Evolutionary conservation across 331 rosid genomes (phyloP).

Genomic region (Cucumis variabilis): DNA sequence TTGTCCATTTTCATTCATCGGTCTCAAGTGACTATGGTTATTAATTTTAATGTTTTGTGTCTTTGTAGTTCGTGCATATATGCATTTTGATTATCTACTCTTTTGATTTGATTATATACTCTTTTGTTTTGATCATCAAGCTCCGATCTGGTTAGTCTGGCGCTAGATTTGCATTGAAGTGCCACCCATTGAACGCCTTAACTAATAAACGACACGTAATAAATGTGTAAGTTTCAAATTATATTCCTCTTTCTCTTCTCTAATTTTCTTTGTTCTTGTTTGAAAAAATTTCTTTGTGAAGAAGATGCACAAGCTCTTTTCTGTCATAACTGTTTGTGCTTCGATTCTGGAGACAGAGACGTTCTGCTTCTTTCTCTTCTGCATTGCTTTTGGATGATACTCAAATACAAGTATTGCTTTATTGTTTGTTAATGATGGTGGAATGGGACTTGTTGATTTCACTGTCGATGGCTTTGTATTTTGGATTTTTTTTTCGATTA

Average conservation of each 20-base stretch:
- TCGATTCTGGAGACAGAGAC: conserved; percentile 42
- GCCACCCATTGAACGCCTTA: no score
- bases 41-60: no score
- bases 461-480: neutral
- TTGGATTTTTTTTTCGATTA: neutral
- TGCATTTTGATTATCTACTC: no score
- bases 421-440: neutral
- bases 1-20: no score
- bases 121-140: no score
- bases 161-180: no score
- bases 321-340: conserved; percentile 44
- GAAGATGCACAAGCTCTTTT: conserved; percentile 65
- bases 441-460: neutral
- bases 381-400: conserved; percentile 90
- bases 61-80: no score
- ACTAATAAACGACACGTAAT: neutral
- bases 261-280: neutral
- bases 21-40: no score
- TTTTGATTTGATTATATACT: no score
- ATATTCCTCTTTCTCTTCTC: neutral
- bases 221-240: neutral
- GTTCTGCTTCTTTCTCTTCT: conserved; percentile 65
- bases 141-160: no score
- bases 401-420: conserved; percentile 71
- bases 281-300: neutral